phyloP scores from a whole-genome alignment of 1,139 yeast genomes.

The Lodderomyces margitis region DNA sequence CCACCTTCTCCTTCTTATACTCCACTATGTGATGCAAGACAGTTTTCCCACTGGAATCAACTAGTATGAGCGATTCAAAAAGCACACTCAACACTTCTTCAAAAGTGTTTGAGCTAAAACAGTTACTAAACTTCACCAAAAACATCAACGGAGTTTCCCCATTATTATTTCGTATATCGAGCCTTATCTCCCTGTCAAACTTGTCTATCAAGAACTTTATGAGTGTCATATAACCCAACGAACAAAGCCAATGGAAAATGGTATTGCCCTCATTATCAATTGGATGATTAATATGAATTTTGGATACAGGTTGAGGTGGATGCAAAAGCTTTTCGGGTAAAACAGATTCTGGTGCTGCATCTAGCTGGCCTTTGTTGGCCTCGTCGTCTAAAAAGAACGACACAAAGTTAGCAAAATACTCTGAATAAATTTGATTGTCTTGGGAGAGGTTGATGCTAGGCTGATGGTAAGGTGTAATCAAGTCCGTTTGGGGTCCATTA shows the following conservation, averaged over 20 bases:
- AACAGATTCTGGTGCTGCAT: not conserved
- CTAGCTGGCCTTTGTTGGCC: conserved; percentile 13
- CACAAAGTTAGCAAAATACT: conserved; percentile 37
- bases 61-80: conserved; percentile 71
- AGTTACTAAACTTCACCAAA: conserved; percentile 85
- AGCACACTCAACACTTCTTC: conserved; percentile 68
- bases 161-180: conserved; percentile 58
- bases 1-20: conserved; percentile 62
- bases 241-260: conserved; percentile 94
- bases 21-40: conserved; percentile 71
- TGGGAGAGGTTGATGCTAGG: conserved; percentile 24
- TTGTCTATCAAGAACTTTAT: conserved; percentile 67
- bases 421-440: conserved; percentile 24
- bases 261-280: conserved; percentile 94
- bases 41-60: conserved; percentile 70
- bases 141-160: conserved; percentile 93
- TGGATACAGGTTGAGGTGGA: conserved; percentile 44
- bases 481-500: not conserved
- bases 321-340: conserved; percentile 34
- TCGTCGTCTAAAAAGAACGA: conserved; percentile 39
- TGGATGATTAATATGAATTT: conserved; percentile 70
- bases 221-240: conserved; percentile 74
- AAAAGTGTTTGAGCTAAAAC: conserved; percentile 74
- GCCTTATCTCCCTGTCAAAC: conserved; percentile 47
- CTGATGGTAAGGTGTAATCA: conserved; percentile 14